phyloP scores from a whole-genome alignment of 148 eudicot genomes.

The Agrostemma githago region DNA sequence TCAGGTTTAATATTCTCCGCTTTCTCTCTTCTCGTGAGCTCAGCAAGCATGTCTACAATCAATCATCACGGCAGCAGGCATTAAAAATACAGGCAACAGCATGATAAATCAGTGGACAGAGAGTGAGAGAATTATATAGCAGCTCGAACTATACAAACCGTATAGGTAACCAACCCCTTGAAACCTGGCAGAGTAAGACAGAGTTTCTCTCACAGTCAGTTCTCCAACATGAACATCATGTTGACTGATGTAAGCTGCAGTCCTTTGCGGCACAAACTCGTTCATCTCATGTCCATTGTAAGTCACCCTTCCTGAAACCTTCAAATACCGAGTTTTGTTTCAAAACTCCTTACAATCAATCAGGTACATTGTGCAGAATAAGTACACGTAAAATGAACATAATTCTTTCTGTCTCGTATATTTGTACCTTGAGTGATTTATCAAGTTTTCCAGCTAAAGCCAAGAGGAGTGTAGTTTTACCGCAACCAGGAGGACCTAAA shows the following conservation, averaged over 20 bases:
- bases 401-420: not conserved
- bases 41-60: constrained; percentile 25
- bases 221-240: constrained; percentile 40
- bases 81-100: not conserved
- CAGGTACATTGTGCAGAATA: not conserved
- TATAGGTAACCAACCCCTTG: constrained; percentile 40
- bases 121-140: not conserved
- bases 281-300: constrained; percentile 38
- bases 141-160: constrained; percentile 19
- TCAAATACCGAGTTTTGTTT: not conserved
- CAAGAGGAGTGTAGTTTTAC: constrained; percentile 44
- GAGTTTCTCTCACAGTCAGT: constrained; percentile 43
- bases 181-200: constrained; percentile 37
- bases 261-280: constrained; percentile 40
- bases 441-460: constrained; percentile 52
- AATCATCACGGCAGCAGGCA: not conserved
- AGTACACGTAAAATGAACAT: not conserved
- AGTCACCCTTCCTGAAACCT: constrained; percentile 26
- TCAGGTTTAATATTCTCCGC: constrained; percentile 39
- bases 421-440: constrained; percentile 29
- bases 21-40: constrained; percentile 47
- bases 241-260: constrained; percentile 43
- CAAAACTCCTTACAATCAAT: not conserved
- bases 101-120: not conserved
- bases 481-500: constrained; percentile 54